Base-by-base conservation (phyloP, 2,329 filamentous ascomycete genomes). In the Aphanocladium album region DNA sequence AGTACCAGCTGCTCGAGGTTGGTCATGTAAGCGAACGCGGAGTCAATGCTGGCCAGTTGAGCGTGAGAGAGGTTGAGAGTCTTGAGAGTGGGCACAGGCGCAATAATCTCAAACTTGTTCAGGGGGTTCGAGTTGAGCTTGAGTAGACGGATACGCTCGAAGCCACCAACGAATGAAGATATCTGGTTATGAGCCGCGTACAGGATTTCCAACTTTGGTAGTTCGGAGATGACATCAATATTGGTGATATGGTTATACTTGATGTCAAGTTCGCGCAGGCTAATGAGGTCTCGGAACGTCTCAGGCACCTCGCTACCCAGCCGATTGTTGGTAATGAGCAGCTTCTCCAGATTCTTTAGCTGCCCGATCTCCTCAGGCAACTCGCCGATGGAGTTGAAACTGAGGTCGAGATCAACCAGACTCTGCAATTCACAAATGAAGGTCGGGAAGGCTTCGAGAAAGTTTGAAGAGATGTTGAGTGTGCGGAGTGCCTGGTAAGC, bases 301-400 rank as follows among this genome's bases (percentile, higher is more conserved):
- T 83, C 77, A 9, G 92, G 90, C 39, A 98, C 85, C 7, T 87
- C 81, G 2, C 90, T 90, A 21, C 84, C 83, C 16, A 99, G 79
- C 63, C 89, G 88, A 74, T 99, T 99, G 76, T 99, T 99, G 2
- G 95, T 98, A 67, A 96, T 93, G 77, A 95, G 91, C 33, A 99
- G 83, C 64, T 93, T 87, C 74, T 98, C 95, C 41, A 99, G 77
- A 59, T 87, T 90, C 61, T 82, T 85, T 61, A 99, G 76, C 60
- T 86, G 85, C 7, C 92, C 91, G 65, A 99, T 90, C 64, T 87
- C 79, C 16, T 88, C 86, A 0, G 93, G 92, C 8, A 99, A 77
- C 58, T 79, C 83, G 12, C 84, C 84, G 64, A 99, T 96, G 45
- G 88, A 85, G 71, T 99, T 99, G 83, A 99, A 99, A 72, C 93